Conservation (phyloP, 805 yeast species). For the Nakazawaea wickerhamii region DNA sequence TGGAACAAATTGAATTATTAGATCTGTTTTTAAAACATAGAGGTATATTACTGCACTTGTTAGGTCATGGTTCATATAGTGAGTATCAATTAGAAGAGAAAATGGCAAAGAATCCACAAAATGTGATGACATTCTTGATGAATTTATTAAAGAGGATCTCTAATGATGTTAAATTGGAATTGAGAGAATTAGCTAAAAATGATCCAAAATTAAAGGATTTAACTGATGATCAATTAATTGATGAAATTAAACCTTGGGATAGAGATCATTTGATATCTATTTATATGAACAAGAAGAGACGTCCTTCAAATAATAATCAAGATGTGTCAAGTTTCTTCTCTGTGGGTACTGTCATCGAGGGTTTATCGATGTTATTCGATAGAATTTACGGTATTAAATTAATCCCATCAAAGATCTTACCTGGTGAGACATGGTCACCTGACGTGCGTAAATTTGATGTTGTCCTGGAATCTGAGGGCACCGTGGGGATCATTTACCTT, state of each 20-base stretch:
- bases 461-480: conserved; percentile 53
- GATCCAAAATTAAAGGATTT: conserved; percentile 20
- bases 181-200: conserved; percentile 38
- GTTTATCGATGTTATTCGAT: conserved; percentile 66
- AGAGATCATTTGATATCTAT: conserved; percentile 52
- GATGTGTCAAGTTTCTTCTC: conserved; percentile 72
- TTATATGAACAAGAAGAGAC: conserved; percentile 26
- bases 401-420: conserved; percentile 52
- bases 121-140: conserved; percentile 64
- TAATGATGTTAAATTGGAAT: conserved; percentile 55
- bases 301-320: conserved; percentile 28
- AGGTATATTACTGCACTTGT: conserved; percentile 61
- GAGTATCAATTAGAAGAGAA: conserved; percentile 83
- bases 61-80: conserved; percentile 67
- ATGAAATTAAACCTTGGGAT: conserved; percentile 81
- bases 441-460: conserved; percentile 83
- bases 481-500: conserved; percentile 79
- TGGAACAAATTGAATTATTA: conserved; percentile 55
- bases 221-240: conserved; percentile 35
- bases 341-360: conserved; percentile 80
- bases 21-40: conserved; percentile 59
- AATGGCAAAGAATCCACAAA: conserved; percentile 79
- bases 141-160: conserved; percentile 48
- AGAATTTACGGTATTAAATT: conserved; percentile 73
- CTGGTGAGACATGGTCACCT: conserved; percentile 84